A percentile compares a stretch with the other conserved stretches of the same genome.
phyloP scores from a whole-genome alignment of 2,329 filamentous ascomycete species.

The Dactylellina haptotyla region DNA sequence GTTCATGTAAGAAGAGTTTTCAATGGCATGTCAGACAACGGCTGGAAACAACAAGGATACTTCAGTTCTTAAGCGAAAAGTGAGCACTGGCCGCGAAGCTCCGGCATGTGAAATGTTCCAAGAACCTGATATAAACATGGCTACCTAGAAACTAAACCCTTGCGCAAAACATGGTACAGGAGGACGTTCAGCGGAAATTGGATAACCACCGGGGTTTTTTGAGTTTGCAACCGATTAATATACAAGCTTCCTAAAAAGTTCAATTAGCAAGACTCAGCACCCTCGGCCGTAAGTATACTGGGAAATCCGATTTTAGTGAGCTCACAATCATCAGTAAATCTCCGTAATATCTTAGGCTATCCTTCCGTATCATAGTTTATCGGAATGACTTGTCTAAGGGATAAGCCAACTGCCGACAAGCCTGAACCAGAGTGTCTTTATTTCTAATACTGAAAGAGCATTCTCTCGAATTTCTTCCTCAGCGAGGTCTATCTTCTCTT shows the following conservation, averaged over 20 bases:
- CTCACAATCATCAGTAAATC: conserved; percentile 19
- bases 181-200: conserved; percentile 26
- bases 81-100: conserved; percentile 5
- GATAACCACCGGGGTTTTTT: conserved; percentile 28
- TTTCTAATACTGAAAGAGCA: background rate
- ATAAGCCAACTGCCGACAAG: background rate
- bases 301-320: conserved; percentile 26
- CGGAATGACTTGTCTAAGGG: background rate
- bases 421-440: background rate
- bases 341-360: background rate
- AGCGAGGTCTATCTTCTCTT: background rate
- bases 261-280: background rate
- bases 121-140: conserved; percentile 13
- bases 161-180: conserved; percentile 15
- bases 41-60: background rate
- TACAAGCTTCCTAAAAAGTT: background rate
- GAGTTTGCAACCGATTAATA: conserved; percentile 22
- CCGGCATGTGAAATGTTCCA: conserved; percentile 9
- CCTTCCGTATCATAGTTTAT: background rate
- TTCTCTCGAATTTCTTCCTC: background rate
- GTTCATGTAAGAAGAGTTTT: conserved; percentile 4
- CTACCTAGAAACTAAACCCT: conserved; percentile 6
- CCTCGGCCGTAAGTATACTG: conserved; percentile 1
- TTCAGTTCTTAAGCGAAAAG: conserved; percentile 2
- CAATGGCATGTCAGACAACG: background rate